A percentile compares a stretch with the other conserved stretches of the same genome.
phyloP scores from a whole-genome alignment of 768 basidiomycete species.

The Panaeolus cyanescens region DNA sequence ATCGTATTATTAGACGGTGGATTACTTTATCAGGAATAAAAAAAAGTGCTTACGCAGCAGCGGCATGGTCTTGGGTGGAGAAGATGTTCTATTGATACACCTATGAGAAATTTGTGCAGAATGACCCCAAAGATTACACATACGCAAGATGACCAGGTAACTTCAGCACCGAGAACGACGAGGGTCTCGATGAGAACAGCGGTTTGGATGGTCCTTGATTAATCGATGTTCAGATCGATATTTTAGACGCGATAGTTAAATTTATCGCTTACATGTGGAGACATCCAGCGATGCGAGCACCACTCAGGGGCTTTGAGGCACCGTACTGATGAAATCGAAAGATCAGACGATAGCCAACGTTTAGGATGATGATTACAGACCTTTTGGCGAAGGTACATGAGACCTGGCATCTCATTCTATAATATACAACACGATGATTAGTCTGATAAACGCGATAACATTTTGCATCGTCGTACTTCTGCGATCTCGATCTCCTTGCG shows the following conservation, averaged over 20 bases:
- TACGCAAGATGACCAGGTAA: constrained; percentile 98
- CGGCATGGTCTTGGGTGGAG: constrained; percentile 99
- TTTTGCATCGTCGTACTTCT: constrained; percentile 60
- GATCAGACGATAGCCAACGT: constrained; percentile 21
- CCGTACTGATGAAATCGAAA: constrained; percentile 57
- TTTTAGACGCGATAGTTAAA: constrained; percentile 4
- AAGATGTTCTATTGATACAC: constrained; percentile 83
- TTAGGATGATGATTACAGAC: constrained; percentile 37
- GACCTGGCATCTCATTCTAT: constrained; percentile 92
- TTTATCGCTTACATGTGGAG: constrained; percentile 80
- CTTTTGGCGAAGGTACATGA: constrained; percentile 91
- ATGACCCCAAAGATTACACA: constrained; percentile 27
- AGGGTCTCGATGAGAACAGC: constrained; percentile 99
- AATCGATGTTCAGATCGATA: neutral
- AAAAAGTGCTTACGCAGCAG: constrained; percentile 74
- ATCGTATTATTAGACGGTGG: constrained; percentile 3
- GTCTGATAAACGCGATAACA: constrained; percentile 11
- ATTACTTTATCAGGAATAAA: neutral
- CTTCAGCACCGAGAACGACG: constrained; percentile 92
- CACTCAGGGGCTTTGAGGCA: constrained; percentile 82
- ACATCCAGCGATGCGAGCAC: constrained; percentile 96
- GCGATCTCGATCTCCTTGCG: constrained; percentile 99
- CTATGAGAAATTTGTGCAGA: neutral
- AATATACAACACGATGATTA: constrained; percentile 11
- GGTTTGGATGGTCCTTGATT: constrained; percentile 91